Conservation (phyloP, 176 grass and related monocot genomes). For the Panicum miliaceum region DNA sequence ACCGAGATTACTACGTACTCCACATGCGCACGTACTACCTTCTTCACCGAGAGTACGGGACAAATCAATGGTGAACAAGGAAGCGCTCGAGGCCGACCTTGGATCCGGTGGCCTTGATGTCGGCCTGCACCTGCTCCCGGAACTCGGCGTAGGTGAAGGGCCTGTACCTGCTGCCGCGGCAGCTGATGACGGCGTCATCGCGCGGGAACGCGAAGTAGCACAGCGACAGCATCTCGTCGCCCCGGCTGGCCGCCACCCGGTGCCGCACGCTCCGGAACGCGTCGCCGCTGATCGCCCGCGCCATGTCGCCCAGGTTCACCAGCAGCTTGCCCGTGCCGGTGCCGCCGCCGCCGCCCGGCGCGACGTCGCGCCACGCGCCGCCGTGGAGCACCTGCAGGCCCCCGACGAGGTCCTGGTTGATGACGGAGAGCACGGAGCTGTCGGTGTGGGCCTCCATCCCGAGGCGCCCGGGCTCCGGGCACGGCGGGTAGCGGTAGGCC, state of each 20-base stretch:
- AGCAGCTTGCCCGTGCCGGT: conserved; percentile 42
- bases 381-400: conserved; percentile 66
- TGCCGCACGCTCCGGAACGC: conserved; percentile 60
- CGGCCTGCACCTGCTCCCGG: conserved; percentile 66
- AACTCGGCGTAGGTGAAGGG: conserved; percentile 69
- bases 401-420: conserved; percentile 58
- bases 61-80: background rate
- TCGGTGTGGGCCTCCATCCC: conserved; percentile 91
- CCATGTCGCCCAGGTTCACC: conserved; percentile 79
- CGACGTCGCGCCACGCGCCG: conserved; percentile 47
- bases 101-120: conserved; percentile 62
- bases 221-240: conserved; percentile 58
- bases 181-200: conserved; percentile 47
- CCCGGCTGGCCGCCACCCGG: conserved; percentile 60
- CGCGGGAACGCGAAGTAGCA: conserved; percentile 82
- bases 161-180: conserved; percentile 43
- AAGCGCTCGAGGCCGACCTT: conserved; percentile 76
- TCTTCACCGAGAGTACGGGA: too few relatives aligned
- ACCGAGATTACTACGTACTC: too few relatives aligned
- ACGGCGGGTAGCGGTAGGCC: conserved; percentile 74
- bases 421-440: conserved; percentile 77
- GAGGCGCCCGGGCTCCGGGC: conserved; percentile 16
- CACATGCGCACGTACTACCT: too few relatives aligned
- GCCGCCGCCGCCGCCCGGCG: background rate
- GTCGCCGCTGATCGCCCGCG: conserved; percentile 67